A percentile compares a stretch with the other conserved stretches of the same genome.
Conservation (phyloP, 441 rosid species). For the Corymbia calophylla region DNA sequence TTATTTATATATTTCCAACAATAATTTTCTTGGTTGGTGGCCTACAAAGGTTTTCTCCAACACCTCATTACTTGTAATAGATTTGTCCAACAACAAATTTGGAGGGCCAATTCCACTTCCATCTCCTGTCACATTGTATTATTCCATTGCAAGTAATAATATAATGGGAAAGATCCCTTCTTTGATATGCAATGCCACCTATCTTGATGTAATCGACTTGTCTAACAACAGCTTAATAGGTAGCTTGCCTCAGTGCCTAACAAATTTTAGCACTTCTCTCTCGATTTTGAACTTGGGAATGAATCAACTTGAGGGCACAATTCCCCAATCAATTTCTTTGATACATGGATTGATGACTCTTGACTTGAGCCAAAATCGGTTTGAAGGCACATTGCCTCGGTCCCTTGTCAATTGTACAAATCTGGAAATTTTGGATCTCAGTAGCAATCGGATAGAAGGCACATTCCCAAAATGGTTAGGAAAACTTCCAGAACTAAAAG, state of each 20-base stretch:
- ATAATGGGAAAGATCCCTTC: not conserved
- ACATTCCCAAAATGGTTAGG: not conserved
- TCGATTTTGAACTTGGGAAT: not conserved
- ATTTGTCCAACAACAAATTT: not conserved
- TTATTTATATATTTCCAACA: not conserved
- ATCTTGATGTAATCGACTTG: not conserved
- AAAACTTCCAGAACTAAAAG: not conserved
- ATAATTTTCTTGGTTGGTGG: not conserved
- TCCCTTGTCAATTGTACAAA: not conserved
- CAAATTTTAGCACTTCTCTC: not conserved
- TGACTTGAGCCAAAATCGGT: not conserved
- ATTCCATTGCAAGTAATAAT: not conserved
- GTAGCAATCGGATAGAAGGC: not conserved
- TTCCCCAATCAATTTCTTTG: not conserved
- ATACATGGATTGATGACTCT: not conserved
- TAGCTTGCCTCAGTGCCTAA: not conserved
- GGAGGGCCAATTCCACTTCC: not conserved
- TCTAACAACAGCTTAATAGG: not conserved
- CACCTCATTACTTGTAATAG: accelerated
- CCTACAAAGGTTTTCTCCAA: not conserved
- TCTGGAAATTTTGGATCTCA: not conserved
- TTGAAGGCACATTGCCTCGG: not conserved
- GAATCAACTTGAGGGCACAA: not conserved
- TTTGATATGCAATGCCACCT: not conserved
- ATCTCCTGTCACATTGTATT: not conserved